A percentile compares a stretch with the other conserved stretches of the same genome.
These are phyloP conservation scores for Tylopilus sp. DNA, from an alignment of 1,284 basidiomycete genomes.

Conservation along the genomic window DNA sequence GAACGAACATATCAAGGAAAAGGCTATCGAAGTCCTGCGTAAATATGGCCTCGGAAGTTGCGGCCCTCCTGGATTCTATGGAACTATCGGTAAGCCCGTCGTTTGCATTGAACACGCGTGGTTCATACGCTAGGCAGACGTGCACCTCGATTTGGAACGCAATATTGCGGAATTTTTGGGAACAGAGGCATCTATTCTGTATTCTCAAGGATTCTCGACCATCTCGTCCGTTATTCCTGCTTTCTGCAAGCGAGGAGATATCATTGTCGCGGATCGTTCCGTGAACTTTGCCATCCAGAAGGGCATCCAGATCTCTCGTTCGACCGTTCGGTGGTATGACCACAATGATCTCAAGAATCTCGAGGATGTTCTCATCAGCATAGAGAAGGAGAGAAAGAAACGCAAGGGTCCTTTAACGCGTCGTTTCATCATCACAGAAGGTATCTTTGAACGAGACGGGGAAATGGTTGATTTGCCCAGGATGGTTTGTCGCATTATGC, in stretches of 20 bases:
- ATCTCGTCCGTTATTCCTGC: slow-evolving; percentile 94
- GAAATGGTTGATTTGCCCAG: slow-evolving; percentile 87
- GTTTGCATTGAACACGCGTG: slow-evolving; percentile 8
- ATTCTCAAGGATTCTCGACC: slow-evolving; percentile 92
- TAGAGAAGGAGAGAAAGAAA: slow-evolving; percentile 86
- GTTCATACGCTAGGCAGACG: slow-evolving; percentile 51
- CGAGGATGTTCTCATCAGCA: slow-evolving; percentile 77
- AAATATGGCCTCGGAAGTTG: slow-evolving; percentile 95
- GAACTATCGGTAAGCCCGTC: slow-evolving; percentile 74
- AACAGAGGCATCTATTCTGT: slow-evolving; percentile 85
- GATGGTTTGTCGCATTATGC: slow-evolving; percentile 55
- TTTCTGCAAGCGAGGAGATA: slow-evolving; percentile 96
- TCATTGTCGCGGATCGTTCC: slow-evolving; percentile 94
- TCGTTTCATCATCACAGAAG: slow-evolving; percentile 95
- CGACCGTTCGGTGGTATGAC: slow-evolving; percentile 91
- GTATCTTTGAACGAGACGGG: slow-evolving; percentile 94
- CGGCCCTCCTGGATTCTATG: slow-evolving; percentile 97
- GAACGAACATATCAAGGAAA: slow-evolving; percentile 83
- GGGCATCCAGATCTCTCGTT: slow-evolving; percentile 94
- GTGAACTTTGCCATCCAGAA: slow-evolving; percentile 96
- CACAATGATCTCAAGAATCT: slow-evolving; percentile 92
- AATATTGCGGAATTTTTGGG: slow-evolving; percentile 90
- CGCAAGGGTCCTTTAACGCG: slow-evolving; percentile 78
- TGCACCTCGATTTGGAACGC: slow-evolving; percentile 85
- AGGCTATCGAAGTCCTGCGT: slow-evolving; percentile 80